Evolutionary conservation across 2,329 filamentous ascomycete genomes (phyloP), one percentile per base, ranked within the genome.

Genomic region (Torrubiellomyces zombiae): DNA sequence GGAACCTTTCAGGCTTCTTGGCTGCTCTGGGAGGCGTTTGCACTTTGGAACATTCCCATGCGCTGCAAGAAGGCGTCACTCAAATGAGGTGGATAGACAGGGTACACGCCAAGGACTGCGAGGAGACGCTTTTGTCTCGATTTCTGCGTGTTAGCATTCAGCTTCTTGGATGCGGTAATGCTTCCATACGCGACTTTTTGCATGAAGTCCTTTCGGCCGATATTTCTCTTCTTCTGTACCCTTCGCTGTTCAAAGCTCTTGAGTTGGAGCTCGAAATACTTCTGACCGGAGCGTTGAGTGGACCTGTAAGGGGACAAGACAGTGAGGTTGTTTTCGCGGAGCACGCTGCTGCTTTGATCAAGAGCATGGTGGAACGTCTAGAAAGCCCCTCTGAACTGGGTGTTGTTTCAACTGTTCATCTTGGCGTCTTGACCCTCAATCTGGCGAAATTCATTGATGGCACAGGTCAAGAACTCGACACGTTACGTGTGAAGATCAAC

Each of bases 1-100:
- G 73, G 18, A 78, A 77, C 33, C 63, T 70, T 37, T 75, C 72
- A 2, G 73, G 73, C 0, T 75, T 78, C 33, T 53, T 78, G 8
- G 71, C 71, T 5, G 75, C 73, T 0, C 48, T 77, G 5, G 72
- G 70, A 9, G 72, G 73, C 3, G 63, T 71, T 27, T 78, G 73
- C 42, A 67, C 67, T 7, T 63, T 71, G 3, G 63, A 69, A 28
- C 64, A 70, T 39, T 54, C 62, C 24, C 51, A 59, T 25, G 50
- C 60, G 8, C 41, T 68, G 5, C 72, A 75, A 24, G 72, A 76
- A 26, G 55, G 67, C 10, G 50, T 60, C 10, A 58, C 60, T 27
- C 62, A 65, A 5, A 42, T 76, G 18, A 57, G 58, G 33, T 78
- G 73, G 73, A 75, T 75, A 32, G 72, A 78, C 40, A 56, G 60